Evolutionary conservation across 192 early-diverging fungal species (phyloP).

Genomic region (Dissophora ornata): DNA sequence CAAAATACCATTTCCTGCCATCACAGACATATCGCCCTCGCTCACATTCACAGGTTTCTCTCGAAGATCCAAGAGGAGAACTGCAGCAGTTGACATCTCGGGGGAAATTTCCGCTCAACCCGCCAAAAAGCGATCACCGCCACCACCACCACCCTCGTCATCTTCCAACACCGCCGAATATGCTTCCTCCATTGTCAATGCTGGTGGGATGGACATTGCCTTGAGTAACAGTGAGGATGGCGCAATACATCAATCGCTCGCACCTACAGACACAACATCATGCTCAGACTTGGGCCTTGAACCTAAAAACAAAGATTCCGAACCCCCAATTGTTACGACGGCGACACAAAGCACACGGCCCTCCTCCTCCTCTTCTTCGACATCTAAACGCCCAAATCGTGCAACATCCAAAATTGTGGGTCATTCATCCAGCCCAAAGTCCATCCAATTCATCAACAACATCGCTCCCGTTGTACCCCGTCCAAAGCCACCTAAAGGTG

Average conservation of each 20-base stretch:
- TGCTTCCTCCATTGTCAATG: too few species aligned
- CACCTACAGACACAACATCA: too few species aligned
- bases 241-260: too few species aligned
- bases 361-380: background rate
- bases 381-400: background rate
- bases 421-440: background rate
- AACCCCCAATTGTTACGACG: background rate
- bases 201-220: too few species aligned
- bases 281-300: too few species aligned
- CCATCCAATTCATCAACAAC: constrained; percentile 37
- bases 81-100: too few species aligned
- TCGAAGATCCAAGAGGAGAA: background rate
- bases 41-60: background rate
- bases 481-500: constrained; percentile 3
- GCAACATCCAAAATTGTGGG: background rate
- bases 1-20: background rate
- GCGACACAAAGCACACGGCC: background rate
- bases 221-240: too few species aligned
- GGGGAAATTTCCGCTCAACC: too few species aligned
- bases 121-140: too few species aligned
- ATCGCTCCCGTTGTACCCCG: constrained; percentile 15
- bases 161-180: too few species aligned
- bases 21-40: background rate
- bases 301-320: too few species aligned
- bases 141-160: too few species aligned